Conservation (phyloP, 805 yeast species). For the Isabelozyma gotoi region DNA sequence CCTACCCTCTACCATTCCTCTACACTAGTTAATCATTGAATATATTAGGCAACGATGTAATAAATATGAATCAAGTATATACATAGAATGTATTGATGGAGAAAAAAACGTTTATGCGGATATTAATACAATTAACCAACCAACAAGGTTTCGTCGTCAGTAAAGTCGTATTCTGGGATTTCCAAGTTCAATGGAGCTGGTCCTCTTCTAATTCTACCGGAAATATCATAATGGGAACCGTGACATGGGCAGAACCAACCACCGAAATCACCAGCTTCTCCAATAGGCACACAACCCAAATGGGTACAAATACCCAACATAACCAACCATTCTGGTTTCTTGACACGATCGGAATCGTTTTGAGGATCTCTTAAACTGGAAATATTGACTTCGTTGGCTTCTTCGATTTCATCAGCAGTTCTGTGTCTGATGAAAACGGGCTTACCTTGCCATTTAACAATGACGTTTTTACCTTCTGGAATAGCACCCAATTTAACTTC, state of each 20-base stretch:
- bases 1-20: conserved; percentile 2
- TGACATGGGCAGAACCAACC: conserved; percentile 99
- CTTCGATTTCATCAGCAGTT: conserved; percentile 87
- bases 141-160: conserved; percentile 74
- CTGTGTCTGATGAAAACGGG: conserved; percentile 99
- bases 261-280: conserved; percentile 99
- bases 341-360: conserved; percentile 87
- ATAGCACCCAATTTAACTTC: conserved; percentile 92
- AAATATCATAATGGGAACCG: conserved; percentile 99
- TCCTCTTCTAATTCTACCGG: conserved; percentile 99
- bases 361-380: conserved; percentile 89
- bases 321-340: conserved; percentile 97
- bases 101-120: conserved; percentile 3
- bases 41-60: neutral
- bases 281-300: conserved; percentile 99
- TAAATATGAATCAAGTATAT: conserved; percentile 2
- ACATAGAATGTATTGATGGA: neutral
- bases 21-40: neutral
- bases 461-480: conserved; percentile 97
- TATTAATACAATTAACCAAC: conserved; percentile 63
- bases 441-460: conserved; percentile 99
- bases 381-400: conserved; percentile 85
- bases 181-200: conserved; percentile 99
- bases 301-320: conserved; percentile 99
- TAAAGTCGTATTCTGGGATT: conserved; percentile 86